Conservation (phyloP, 257 asterid genomes). For the Penstemon barbatus region DNA sequence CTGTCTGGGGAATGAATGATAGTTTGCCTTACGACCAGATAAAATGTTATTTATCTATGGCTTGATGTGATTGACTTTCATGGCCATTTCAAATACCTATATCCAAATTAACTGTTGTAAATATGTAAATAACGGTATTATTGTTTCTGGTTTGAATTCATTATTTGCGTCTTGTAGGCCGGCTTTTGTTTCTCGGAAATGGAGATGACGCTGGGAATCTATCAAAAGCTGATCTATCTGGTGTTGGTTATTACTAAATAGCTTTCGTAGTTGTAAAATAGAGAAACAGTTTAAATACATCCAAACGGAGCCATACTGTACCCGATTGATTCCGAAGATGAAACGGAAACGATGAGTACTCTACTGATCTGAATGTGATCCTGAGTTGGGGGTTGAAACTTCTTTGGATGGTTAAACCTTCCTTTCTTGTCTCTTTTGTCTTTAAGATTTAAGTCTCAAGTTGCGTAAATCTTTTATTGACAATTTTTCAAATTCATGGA, state of each 20-base stretch:
- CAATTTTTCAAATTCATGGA: too few relatives aligned
- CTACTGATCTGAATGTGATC: neutral
- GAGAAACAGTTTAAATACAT: neutral
- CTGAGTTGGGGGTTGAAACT: too few relatives aligned
- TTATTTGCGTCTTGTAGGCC: constrained; percentile 34
- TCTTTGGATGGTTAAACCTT: too few relatives aligned
- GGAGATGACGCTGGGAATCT: constrained; percentile 42
- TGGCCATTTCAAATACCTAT: neutral
- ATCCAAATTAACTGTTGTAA: neutral
- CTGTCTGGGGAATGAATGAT: too few relatives aligned
- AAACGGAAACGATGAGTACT: neutral
- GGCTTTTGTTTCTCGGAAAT: constrained; percentile 58
- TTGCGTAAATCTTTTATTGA: too few relatives aligned
- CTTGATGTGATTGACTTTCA: neutral
- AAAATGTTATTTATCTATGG: neutral
- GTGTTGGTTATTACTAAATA: constrained; percentile 63
- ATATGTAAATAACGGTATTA: neutral
- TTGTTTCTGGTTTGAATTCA: neutral
- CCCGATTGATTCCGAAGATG: neutral
- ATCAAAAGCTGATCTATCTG: constrained; percentile 35
- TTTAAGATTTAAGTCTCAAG: too few relatives aligned
- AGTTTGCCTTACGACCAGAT: neutral
- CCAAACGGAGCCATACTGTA: neutral
- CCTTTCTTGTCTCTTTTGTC: too few relatives aligned
- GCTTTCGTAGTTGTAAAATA: constrained; percentile 23